Base-by-base conservation (phyloP, 257 asterid species). In the Primulina huaijiensis region DNA sequence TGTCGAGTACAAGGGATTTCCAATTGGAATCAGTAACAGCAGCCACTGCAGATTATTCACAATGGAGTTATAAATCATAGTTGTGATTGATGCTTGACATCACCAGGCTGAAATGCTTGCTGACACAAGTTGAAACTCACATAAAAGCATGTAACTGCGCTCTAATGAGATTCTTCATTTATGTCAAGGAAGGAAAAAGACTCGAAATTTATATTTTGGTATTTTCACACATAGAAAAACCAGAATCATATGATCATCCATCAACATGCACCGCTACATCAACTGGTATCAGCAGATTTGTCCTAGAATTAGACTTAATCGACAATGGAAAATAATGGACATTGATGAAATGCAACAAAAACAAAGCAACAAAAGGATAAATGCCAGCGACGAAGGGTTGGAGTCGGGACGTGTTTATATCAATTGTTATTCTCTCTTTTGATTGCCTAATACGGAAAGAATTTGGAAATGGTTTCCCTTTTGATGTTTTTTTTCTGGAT, bases 1-100 rank as follows among this genome's bases (percentile, higher is more conserved):
- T 74, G 50, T 80, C 89, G 0, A 92, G 86, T 3, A 92, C 98
- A 21, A 33, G 63, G 5, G 83, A 30, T 77, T 90, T 72, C 98
- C 98, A 92, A 64, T 67, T 25, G 9, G 82, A 65, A 23, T 92
- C 97, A 52, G 64, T 65, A 65, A 88, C 79, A 53, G 81, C 76
- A 30, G 88, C 74, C 78, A 92, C 98, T 87, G 91, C 89, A 80
- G 33, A 71, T 72, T 43, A 43, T 43, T 43, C n/a, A 43, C 37
- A 67, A 76, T 60, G 65, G 70, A 64, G 19, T 30, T 74, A 55
- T 57, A 73, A 65, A 37, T 40, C 52, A 35, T 27, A 63, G 60
- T n/a, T 12, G 52, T 25, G 17, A 27, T 34, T 23, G 23, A 34
- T 71, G 40, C 9, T 46, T 21, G 8, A 50, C 3, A 17, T 17